Conservation (phyloP, 441 rosid species). For the Iberis amara region DNA sequence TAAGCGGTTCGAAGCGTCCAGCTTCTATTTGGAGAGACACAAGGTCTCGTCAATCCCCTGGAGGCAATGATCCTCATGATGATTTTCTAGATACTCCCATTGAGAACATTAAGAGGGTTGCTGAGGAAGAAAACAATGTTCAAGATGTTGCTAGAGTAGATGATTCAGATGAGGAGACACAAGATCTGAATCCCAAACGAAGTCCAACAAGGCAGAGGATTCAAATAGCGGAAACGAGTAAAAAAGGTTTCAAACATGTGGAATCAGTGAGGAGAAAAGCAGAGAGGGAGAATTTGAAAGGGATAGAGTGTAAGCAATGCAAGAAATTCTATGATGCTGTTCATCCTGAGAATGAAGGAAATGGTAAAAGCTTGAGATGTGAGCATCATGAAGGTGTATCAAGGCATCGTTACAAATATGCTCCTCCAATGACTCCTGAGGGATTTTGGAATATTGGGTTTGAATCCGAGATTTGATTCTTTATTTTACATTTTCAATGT, state of each 20-base stretch:
- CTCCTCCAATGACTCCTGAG: conserved; percentile 86
- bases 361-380: conserved; percentile 45
- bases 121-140: conserved; percentile 33
- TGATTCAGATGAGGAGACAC: conserved; percentile 67
- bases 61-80: conserved; percentile 73
- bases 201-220: conserved; percentile 37
- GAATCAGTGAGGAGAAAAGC: conserved; percentile 79
- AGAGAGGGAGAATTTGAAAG: conserved; percentile 65
- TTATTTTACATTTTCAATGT: conserved; percentile 10
- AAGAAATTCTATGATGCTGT: conserved; percentile 93
- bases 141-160: conserved; percentile 28
- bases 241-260: conserved; percentile 57
- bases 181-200: conserved; percentile 47
- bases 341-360: conserved; percentile 46
- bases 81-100: conserved; percentile 87
- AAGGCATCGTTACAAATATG: conserved; percentile 75
- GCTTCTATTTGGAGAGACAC: conserved; percentile 79
- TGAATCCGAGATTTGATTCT: conserved; percentile 73
- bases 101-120: conserved; percentile 47
- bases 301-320: conserved; percentile 88
- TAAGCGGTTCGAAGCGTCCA: conserved; percentile 53
- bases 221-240: conserved; percentile 34
- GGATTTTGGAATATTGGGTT: conserved; percentile 97
- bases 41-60: conserved; percentile 47
- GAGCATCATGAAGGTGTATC: conserved; percentile 96